Conservation (phyloP, 805 yeast species). For the Candida parachauliodes region DNA sequence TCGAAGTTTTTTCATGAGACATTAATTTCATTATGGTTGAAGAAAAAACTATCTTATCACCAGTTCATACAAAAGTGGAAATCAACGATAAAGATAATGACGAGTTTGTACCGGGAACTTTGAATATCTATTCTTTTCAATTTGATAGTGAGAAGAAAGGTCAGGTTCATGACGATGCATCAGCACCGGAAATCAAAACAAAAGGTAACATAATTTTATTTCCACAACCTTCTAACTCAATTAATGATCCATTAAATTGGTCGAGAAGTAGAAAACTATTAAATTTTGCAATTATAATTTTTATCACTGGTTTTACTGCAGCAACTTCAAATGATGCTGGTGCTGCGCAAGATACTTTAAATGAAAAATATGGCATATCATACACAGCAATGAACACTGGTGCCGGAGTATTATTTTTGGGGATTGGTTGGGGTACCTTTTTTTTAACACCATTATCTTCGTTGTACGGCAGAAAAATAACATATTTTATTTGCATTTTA, state of each 20-base stretch:
- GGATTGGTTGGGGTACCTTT: conserved; percentile 42
- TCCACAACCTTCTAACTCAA: conserved; percentile 50
- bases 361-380: conserved; percentile 38
- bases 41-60: neutral
- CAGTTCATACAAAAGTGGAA: conserved; percentile 15
- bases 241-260: conserved; percentile 51
- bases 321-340: conserved; percentile 51
- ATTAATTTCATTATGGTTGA: too few relatives aligned
- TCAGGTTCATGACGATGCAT: conserved; percentile 6
- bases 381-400: conserved; percentile 47
- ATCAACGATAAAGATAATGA: conserved; percentile 26
- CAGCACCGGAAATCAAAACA: conserved; percentile 15
- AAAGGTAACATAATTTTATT: conserved; percentile 33
- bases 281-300: conserved; percentile 37
- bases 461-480: conserved; percentile 42
- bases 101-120: conserved; percentile 55
- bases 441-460: conserved; percentile 44
- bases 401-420: conserved; percentile 46
- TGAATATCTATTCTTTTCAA: conserved; percentile 39
- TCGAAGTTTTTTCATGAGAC: too few relatives aligned
- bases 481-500: conserved; percentile 39
- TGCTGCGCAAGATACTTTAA: conserved; percentile 44
- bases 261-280: conserved; percentile 26
- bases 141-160: conserved; percentile 7
- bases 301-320: conserved; percentile 45